These are phyloP conservation scores for Emericellopsis atlantica DNA, from an alignment of 2,329 filamentous ascomycete genomes.

Conservation along the genomic window DNA sequence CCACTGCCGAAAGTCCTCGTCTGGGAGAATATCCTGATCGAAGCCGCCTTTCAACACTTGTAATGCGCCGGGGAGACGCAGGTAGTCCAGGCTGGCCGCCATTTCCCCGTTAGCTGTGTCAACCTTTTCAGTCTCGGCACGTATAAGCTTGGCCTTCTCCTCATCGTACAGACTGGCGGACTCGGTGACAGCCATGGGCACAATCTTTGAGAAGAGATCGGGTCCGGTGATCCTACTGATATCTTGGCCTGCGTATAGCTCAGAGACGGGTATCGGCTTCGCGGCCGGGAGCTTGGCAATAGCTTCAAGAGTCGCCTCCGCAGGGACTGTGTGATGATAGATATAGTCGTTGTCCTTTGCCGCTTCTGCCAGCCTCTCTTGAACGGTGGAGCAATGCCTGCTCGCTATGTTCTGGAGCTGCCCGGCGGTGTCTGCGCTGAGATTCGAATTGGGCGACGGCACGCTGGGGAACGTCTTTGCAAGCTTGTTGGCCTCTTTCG, in stretches of 20 bases:
- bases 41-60: constrained; percentile 88
- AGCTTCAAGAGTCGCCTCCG: constrained; percentile 66
- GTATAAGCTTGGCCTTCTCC: constrained; percentile 90
- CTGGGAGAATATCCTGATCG: constrained; percentile 76
- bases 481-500: constrained; percentile 64
- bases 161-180: constrained; percentile 96
- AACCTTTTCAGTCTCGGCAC: constrained; percentile 86
- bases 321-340: constrained; percentile 85
- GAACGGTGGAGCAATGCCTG: constrained; percentile 66
- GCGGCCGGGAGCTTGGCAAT: constrained; percentile 89
- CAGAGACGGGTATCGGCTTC: constrained; percentile 93
- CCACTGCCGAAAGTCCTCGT: constrained; percentile 88
- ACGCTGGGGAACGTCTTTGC: constrained; percentile 72
- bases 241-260: constrained; percentile 92
- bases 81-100: constrained; percentile 86
- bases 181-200: constrained; percentile 91
- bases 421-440: constrained; percentile 65
- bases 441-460: constrained; percentile 68
- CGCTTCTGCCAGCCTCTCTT: constrained; percentile 66
- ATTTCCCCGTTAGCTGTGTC: constrained; percentile 91
- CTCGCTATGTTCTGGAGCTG: constrained; percentile 72
- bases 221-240: constrained; percentile 95
- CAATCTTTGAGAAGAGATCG: constrained; percentile 92
- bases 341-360: constrained; percentile 96
- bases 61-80: constrained; percentile 78